Conservation (phyloP, 495 filamentous ascomycete genomes). For the Astrocystis sublimbata region DNA sequence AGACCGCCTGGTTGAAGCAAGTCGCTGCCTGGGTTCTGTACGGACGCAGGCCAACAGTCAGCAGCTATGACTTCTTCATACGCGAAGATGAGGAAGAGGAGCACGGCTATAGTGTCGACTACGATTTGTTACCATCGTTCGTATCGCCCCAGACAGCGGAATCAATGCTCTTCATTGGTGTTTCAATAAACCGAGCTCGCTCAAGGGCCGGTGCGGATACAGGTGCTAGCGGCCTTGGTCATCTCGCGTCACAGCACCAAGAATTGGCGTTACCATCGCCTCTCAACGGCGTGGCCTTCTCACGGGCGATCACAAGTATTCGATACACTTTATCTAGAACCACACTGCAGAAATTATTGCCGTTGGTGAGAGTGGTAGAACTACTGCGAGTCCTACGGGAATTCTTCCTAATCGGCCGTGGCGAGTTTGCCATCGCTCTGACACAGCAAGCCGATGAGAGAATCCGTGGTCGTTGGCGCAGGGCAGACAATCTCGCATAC, state of each 20-base stretch:
- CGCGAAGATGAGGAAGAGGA: slow-evolving; percentile 44
- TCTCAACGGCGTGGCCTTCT: slow-evolving; percentile 67
- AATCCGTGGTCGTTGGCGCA: slow-evolving; percentile 59
- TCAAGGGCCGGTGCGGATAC: slow-evolving; percentile 49
- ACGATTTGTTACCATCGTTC: slow-evolving; percentile 69
- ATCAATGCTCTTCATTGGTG: slow-evolving; percentile 89
- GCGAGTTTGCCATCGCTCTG: slow-evolving; percentile 86
- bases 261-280: slow-evolving; percentile 76
- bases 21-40: slow-evolving; percentile 87
- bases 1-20: slow-evolving; percentile 89
- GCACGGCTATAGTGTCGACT: slow-evolving; percentile 56
- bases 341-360: slow-evolving; percentile 76
- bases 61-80: slow-evolving; percentile 82
- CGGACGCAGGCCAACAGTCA: slow-evolving; percentile 73
- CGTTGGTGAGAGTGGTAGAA: slow-evolving; percentile 71
- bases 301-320: slow-evolving; percentile 71
- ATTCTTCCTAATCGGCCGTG: slow-evolving; percentile 83
- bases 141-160: slow-evolving; percentile 71
- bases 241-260: slow-evolving; percentile 68
- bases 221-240: slow-evolving; percentile 59
- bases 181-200: slow-evolving; percentile 79
- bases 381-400: slow-evolving; percentile 75
- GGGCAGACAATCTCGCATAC: slow-evolving; percentile 53
- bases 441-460: slow-evolving; percentile 80
- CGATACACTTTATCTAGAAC: slow-evolving; percentile 79